phyloP scores from a whole-genome alignment of 1,284 basidiomycete species.

The Marasmius oreades region DNA sequence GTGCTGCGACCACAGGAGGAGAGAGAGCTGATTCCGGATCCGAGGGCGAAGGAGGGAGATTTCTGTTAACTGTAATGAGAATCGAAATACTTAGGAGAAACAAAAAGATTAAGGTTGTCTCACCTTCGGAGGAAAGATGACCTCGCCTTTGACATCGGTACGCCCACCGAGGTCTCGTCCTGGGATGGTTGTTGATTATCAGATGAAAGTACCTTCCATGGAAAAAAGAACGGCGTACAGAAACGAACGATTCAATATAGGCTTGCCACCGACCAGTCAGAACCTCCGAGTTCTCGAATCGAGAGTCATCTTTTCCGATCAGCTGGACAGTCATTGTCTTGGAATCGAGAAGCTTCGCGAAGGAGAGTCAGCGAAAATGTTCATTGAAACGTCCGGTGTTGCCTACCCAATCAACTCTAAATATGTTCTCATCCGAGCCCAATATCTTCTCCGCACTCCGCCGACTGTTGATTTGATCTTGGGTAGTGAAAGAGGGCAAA shows the following conservation, averaged over 20 bases:
- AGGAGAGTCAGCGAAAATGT: constrained; percentile 13
- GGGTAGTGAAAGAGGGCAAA: constrained; percentile 58
- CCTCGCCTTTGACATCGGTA: constrained; percentile 49
- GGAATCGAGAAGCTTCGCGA: constrained; percentile 58
- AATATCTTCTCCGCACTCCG: constrained; percentile 81
- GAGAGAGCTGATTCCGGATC: constrained; percentile 25
- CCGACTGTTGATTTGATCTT: constrained; percentile 84
- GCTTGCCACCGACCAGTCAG: constrained; percentile 83
- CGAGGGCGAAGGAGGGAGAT: constrained; percentile 30
- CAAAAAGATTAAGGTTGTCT: constrained; percentile 20
- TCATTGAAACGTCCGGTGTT: background rate
- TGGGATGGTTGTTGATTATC: constrained; percentile 22
- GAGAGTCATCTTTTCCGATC: constrained; percentile 86
- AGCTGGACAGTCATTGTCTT: constrained; percentile 82
- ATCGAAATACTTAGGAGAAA: background rate
- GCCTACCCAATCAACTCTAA: constrained; percentile 88
- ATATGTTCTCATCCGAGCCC: constrained; percentile 88
- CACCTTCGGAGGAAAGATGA: constrained; percentile 77
- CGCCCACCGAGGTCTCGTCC: constrained; percentile 51
- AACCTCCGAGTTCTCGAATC: constrained; percentile 82
- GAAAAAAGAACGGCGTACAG: constrained; percentile 44
- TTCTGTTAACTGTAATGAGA: constrained; percentile 29
- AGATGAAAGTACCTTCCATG: background rate
- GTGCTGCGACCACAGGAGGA: constrained; percentile 44
- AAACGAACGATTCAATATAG: constrained; percentile 87